These are phyloP conservation scores for Anthostomella pinea DNA, from an alignment of 2,329 filamentous ascomycete genomes.

Conservation along the genomic window DNA sequence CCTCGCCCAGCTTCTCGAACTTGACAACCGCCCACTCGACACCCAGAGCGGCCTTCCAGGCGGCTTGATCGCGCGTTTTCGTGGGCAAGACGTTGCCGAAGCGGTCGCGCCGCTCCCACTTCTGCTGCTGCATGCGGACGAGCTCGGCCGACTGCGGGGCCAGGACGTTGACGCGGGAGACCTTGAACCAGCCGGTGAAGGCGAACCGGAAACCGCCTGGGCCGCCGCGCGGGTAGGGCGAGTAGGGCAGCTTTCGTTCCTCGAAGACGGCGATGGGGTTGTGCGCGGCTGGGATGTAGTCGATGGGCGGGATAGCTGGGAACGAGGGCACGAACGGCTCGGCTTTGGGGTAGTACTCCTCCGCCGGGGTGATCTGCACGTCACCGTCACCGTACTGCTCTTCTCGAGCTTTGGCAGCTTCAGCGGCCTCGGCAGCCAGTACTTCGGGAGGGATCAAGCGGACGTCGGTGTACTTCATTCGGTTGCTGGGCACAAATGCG, in stretches of 20 bases:
- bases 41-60: slow-evolving; percentile 13
- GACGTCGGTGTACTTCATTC: no score
- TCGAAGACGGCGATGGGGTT: slow-evolving; percentile 25
- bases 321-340: slow-evolving; percentile 1
- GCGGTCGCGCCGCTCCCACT: slow-evolving; percentile 25
- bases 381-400: no score
- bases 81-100: slow-evolving; percentile 11
- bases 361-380: slow-evolving; percentile 8
- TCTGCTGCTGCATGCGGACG: slow-evolving; percentile 25
- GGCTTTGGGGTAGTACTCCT: slow-evolving; percentile 7
- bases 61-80: slow-evolving; percentile 4
- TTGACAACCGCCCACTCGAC: slow-evolving; percentile 27
- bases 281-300: slow-evolving; percentile 18
- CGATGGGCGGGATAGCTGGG: slow-evolving; percentile 23
- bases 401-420: no score
- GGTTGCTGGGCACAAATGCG: no score
- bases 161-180: slow-evolving; percentile 22
- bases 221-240: no score
- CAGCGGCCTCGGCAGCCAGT: no score
- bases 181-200: slow-evolving; percentile 27
- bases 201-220: slow-evolving; percentile 16
- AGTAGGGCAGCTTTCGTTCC: slow-evolving; percentile 3
- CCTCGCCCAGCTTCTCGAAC: slow-evolving; percentile 17
- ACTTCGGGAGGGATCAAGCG: no score
- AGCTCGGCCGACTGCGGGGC: slow-evolving; percentile 25